These are phyloP conservation scores for Metschnikowia continentalis DNA, from an alignment of 805 yeast genomes.

Conservation along the genomic window DNA sequence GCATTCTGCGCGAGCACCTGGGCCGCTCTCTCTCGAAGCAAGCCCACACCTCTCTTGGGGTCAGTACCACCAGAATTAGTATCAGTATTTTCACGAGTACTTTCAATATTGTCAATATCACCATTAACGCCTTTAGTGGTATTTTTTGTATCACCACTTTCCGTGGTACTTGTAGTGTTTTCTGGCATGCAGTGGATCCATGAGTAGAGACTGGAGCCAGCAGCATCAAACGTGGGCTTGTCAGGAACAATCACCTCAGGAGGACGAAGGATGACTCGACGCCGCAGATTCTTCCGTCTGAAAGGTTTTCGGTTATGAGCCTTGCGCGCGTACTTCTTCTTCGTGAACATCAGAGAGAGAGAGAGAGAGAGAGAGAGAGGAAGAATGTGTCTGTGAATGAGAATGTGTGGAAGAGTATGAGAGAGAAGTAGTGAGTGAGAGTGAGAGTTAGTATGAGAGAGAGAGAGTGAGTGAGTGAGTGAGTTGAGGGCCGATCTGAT, in stretches of 20 bases:
- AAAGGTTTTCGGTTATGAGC: conserved; percentile 6
- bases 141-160: no score
- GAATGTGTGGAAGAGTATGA: background rate
- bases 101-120: no score
- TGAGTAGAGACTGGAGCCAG: conserved; percentile 14
- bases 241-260: conserved; percentile 1
- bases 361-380: background rate
- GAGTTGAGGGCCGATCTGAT: background rate
- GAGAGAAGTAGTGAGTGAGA: background rate
- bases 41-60: background rate
- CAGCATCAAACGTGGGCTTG: conserved; percentile 15
- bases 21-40: conserved; percentile 22
- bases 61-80: background rate
- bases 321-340: conserved; percentile 11
- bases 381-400: background rate
- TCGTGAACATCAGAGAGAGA: conserved; percentile 12
- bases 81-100: background rate
- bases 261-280: conserved; percentile 5
- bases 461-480: background rate
- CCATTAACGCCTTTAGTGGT: no score
- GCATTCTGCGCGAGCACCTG: conserved; percentile 27
- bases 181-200: conserved; percentile 12
- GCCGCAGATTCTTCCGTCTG: conserved; percentile 6
- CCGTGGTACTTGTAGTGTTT: background rate
- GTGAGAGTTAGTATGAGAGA: background rate